These are phyloP conservation scores for Fusarium nelsonii DNA, from an alignment of 2,329 filamentous ascomycete species.

Conservation along the genomic window DNA sequence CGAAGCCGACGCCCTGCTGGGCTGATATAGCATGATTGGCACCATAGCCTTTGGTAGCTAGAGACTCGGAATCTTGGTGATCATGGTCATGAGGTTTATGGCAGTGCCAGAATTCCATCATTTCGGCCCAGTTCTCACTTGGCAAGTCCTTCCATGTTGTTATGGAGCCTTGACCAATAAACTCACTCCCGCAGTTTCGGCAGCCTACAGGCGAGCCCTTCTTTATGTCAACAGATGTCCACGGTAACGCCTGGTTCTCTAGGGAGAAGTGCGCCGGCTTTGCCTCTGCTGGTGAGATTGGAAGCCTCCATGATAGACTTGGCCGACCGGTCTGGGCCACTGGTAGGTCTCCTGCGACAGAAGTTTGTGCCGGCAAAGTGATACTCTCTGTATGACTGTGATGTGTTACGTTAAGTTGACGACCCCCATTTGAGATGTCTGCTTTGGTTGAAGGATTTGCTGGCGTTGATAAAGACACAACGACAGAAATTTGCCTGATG, in stretches of 20 bases:
- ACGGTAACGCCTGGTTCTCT: constrained; percentile 62
- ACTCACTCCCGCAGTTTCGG: constrained; percentile 53
- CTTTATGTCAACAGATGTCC: constrained; percentile 66
- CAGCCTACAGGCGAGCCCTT: constrained; percentile 58
- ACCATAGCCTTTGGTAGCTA: constrained; percentile 81
- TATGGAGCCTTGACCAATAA: constrained; percentile 58
- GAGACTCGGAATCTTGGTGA: constrained; percentile 59
- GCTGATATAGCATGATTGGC: constrained; percentile 80
- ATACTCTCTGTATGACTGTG: constrained; percentile 53
- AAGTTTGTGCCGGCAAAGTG: constrained; percentile 59
- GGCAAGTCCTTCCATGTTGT: constrained; percentile 89
- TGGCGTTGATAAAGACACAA: constrained; percentile 62
- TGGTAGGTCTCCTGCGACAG: constrained; percentile 54
- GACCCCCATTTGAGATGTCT: constrained; percentile 60
- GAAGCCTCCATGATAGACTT: constrained; percentile 67
- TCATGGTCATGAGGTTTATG: constrained; percentile 83
- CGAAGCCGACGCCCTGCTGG: constrained; percentile 75
- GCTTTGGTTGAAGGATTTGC: constrained; percentile 58
- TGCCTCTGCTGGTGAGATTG: constrained; percentile 50
- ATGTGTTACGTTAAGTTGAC: constrained; percentile 63
- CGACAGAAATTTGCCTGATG: constrained; percentile 73
- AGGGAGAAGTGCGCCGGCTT: constrained; percentile 46
- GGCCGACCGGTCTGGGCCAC: constrained; percentile 50
- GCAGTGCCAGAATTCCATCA: constrained; percentile 99
- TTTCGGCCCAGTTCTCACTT: constrained; percentile 98